These are phyloP conservation scores for Oryza meridionalis DNA, from an alignment of 176 grass and related monocot genomes.

Conservation along the genomic window DNA sequence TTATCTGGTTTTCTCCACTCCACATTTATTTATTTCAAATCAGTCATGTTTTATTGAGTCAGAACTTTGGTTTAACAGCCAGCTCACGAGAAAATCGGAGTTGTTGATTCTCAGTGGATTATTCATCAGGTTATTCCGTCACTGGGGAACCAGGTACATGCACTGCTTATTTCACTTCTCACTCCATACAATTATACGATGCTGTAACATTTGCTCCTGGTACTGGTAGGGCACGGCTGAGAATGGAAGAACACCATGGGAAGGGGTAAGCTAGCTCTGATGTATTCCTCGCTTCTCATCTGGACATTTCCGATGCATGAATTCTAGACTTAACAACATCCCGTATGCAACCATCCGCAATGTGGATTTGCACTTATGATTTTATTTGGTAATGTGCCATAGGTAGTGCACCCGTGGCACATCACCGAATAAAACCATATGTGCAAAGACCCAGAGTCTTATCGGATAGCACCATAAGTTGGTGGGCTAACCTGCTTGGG, in stretches of 20 bases:
- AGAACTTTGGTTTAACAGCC: conserved; percentile 51
- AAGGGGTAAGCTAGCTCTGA: conserved; percentile 67
- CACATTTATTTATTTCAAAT: conserved; percentile 29
- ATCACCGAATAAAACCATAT: too few species aligned
- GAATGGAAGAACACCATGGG: conserved; percentile 84
- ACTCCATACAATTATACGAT: background rate
- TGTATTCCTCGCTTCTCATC: background rate
- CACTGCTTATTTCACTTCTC: background rate
- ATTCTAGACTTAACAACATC: background rate
- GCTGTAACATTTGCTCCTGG: background rate
- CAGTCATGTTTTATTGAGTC: conserved; percentile 17
- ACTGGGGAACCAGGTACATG: conserved; percentile 85
- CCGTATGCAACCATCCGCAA: too few species aligned
- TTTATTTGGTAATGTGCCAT: background rate
- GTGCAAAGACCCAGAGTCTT: too few species aligned
- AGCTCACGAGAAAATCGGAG: conserved; percentile 99
- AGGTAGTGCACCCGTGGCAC: too few species aligned
- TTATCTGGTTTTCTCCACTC: background rate
- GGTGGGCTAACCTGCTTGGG: too few species aligned
- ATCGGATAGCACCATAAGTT: too few species aligned
- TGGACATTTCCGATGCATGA: background rate
- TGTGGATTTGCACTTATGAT: conserved; percentile 5
- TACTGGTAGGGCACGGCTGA: conserved; percentile 63
- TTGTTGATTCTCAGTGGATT: conserved; percentile 98
- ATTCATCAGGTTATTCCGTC: conserved; percentile 88